Evolutionary conservation across 2,329 filamentous ascomycete genomes (phyloP).

Genomic region (Pyricularia sp.): DNA sequence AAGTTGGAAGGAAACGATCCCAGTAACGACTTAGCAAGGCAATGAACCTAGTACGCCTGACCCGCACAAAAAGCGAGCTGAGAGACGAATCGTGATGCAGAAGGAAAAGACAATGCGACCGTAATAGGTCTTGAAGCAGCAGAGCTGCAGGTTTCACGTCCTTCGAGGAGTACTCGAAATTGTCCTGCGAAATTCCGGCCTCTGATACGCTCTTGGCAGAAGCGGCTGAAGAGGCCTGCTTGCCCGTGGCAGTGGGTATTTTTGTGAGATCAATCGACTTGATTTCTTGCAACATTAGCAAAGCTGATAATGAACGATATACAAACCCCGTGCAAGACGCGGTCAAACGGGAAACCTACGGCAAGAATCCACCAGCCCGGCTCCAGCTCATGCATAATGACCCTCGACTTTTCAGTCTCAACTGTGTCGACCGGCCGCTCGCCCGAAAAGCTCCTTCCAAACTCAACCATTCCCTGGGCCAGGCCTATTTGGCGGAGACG

Average conservation of each 20-base stretch:
- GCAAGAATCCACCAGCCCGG: slow-evolving; percentile 91
- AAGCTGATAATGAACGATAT: neutral
- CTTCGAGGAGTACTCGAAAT: slow-evolving; percentile 71
- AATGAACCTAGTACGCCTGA: slow-evolving; percentile 56
- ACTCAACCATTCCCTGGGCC: slow-evolving; percentile 91
- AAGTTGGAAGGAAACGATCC: slow-evolving; percentile 55
- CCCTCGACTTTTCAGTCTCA: slow-evolving; percentile 79
- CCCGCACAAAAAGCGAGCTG: slow-evolving; percentile 52
- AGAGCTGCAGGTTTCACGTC: slow-evolving; percentile 77
- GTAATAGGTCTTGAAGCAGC: slow-evolving; percentile 65
- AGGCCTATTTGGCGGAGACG: slow-evolving; percentile 85
- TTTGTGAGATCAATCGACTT: slow-evolving; percentile 11
- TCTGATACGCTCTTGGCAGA: slow-evolving; percentile 6
- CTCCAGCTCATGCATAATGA: slow-evolving; percentile 79
- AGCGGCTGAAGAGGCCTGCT: slow-evolving; percentile 1
- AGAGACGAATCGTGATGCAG: slow-evolving; percentile 76
- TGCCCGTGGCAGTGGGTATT: slow-evolving; percentile 14
- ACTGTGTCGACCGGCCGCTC: slow-evolving; percentile 68
- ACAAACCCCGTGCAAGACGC: neutral
- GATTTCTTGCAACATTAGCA: neutral
- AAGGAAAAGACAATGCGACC: slow-evolving; percentile 72
- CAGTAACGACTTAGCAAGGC: slow-evolving; percentile 67
- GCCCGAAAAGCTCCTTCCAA: slow-evolving; percentile 75
- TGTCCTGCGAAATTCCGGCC: slow-evolving; percentile 21
- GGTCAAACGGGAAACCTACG: slow-evolving; percentile 36